Evolutionary conservation across 306 rosid species (phyloP).

Genomic region (Ceratonia siliqua): DNA sequence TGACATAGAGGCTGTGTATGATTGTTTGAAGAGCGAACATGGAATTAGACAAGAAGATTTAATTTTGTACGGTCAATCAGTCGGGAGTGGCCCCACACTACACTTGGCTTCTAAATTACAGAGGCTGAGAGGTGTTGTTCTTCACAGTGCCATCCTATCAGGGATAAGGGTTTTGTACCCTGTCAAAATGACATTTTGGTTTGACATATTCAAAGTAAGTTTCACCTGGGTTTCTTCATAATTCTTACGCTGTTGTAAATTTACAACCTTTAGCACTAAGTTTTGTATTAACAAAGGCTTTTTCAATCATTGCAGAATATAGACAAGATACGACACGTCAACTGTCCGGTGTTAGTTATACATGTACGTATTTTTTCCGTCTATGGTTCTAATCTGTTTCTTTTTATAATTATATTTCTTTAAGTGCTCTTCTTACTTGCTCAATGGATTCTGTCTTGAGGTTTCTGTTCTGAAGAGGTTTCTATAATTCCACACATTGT

Average conservation of each 20-base stretch:
- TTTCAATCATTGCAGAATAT: constrained; percentile 57
- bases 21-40: constrained; percentile 61
- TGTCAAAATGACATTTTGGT: constrained; percentile 73
- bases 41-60: constrained; percentile 65
- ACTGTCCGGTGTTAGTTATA: constrained; percentile 64
- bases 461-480: not conserved
- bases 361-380: constrained; percentile 51
- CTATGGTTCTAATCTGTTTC: not conserved
- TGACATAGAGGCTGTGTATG: constrained; percentile 75
- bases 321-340: constrained; percentile 70
- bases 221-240: not conserved
- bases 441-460: not conserved
- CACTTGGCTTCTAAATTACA: constrained; percentile 61
- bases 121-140: constrained; percentile 64
- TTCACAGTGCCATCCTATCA: constrained; percentile 77
- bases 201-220: constrained; percentile 74
- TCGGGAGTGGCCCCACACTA: constrained; percentile 73
- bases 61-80: constrained; percentile 76
- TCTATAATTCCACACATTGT: not conserved
- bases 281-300: constrained; percentile 27
- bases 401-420: not conserved
- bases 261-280: not conserved
- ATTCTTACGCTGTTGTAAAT: constrained; percentile 1
- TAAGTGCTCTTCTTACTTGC: not conserved
- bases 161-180: constrained; percentile 74